Conservation (phyloP, 2,329 filamentous ascomycete species). For the Immersiporthe knoxdaviesiana region DNA sequence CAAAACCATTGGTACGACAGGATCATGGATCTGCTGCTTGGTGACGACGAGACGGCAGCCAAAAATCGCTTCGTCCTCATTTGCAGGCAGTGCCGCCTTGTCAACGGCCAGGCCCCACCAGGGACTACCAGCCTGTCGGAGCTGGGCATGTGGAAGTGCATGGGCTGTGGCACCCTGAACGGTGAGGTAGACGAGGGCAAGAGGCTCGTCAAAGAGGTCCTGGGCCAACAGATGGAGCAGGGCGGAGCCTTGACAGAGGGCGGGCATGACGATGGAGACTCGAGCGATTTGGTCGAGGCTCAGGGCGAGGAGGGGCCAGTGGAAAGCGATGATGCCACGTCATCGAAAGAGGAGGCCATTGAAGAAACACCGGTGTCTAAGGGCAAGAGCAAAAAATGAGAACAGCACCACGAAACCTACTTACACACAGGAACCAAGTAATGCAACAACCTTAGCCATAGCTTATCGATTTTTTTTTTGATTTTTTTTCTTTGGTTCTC, state of each 20-base stretch:
- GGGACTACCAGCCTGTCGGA: slow-evolving; percentile 78
- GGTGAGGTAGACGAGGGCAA: slow-evolving; percentile 78
- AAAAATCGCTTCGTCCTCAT: slow-evolving; percentile 91
- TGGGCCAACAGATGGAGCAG: slow-evolving; percentile 38
- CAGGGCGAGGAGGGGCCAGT: slow-evolving; percentile 14
- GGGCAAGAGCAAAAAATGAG: slow-evolving; percentile 12
- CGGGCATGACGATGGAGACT: slow-evolving; percentile 22
- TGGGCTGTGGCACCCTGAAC: slow-evolving; percentile 80
- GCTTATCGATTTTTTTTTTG: background rate
- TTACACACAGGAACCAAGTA: background rate
- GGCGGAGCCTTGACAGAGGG: slow-evolving; percentile 29
- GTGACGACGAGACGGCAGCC: slow-evolving; percentile 90
- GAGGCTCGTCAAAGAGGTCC: slow-evolving; percentile 70
- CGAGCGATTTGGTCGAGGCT: slow-evolving; percentile 27
- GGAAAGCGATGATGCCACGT: background rate
- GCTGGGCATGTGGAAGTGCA: slow-evolving; percentile 85
- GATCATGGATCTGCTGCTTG: slow-evolving; percentile 86
- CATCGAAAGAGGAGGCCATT: slow-evolving; percentile 11
- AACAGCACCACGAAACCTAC: background rate
- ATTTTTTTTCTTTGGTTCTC: background rate
- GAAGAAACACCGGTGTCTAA: slow-evolving; percentile 10
- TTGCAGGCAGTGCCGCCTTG: slow-evolving; percentile 78
- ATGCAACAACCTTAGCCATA: background rate
- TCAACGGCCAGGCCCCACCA: slow-evolving; percentile 94
- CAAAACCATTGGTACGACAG: slow-evolving; percentile 88